Evolutionary conservation across 345 rosid species (phyloP).

Genomic region (Syzygium aqueum): DNA sequence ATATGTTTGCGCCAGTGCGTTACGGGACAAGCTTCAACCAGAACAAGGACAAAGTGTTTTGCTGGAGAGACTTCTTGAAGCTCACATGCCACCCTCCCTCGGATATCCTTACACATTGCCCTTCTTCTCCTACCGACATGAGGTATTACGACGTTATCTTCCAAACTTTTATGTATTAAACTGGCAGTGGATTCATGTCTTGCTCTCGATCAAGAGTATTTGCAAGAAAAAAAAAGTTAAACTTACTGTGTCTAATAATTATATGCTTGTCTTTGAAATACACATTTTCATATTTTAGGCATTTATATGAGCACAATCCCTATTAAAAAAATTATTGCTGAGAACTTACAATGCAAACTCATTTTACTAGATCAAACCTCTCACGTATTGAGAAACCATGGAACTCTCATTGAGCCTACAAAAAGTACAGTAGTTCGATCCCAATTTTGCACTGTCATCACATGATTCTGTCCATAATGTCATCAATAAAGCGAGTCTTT

Average conservation of each 20-base stretch:
- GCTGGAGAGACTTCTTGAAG: constrained; percentile 93
- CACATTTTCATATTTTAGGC: background rate
- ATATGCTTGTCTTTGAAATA: background rate
- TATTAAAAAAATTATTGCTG: background rate
- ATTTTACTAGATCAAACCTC: background rate
- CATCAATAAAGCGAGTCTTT: background rate
- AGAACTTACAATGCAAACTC: background rate
- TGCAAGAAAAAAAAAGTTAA: background rate
- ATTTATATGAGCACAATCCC: background rate
- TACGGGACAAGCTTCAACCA: constrained; percentile 94
- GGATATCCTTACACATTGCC: constrained; percentile 64
- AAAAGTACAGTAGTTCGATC: background rate
- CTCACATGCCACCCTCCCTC: constrained; percentile 51
- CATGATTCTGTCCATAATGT: background rate
- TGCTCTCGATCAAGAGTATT: background rate
- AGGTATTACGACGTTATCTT: constrained; percentile 21
- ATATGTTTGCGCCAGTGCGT: constrained; percentile 61
- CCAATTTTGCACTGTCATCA: background rate
- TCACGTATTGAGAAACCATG: background rate
- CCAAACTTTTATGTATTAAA: background rate
- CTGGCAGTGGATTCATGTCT: background rate
- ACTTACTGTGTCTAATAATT: background rate
- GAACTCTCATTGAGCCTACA: background rate
- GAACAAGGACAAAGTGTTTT: constrained; percentile 66
- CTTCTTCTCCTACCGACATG: constrained; percentile 75